phyloP scores from a whole-genome alignment of 352 stramenopile species.

The Phytopythium helicoides region DNA sequence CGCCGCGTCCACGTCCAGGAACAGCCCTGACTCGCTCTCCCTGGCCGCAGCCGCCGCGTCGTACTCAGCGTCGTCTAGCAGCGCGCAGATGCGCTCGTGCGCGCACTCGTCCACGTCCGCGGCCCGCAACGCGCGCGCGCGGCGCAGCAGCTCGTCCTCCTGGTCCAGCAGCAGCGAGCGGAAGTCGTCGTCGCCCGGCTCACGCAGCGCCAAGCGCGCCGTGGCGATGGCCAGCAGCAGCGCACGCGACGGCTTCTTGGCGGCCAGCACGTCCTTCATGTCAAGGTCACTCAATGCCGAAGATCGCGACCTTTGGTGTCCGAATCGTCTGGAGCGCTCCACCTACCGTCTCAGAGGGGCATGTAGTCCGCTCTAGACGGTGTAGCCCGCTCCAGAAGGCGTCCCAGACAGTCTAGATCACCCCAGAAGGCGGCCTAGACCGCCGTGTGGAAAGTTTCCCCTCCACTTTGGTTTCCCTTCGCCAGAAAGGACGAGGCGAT shows the following conservation, averaged over 20 bases:
- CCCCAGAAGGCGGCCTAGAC: neutral
- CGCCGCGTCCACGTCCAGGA: conserved; percentile 49
- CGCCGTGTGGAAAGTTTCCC: too few species aligned
- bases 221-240: conserved; percentile 49
- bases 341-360: neutral
- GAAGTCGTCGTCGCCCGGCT: conserved; percentile 44
- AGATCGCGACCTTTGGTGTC: conserved; percentile 8
- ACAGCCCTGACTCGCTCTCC: conserved; percentile 61
- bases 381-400: neutral
- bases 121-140: conserved; percentile 17
- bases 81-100: conserved; percentile 42
- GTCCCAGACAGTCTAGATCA: neutral
- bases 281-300: neutral
- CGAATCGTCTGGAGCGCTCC: conserved; percentile 6
- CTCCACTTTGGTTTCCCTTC: too few species aligned
- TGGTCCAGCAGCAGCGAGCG: conserved; percentile 39
- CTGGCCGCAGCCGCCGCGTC: conserved; percentile 46
- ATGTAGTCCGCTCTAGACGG: conserved; percentile 1
- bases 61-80: conserved; percentile 55
- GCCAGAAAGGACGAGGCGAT: neutral
- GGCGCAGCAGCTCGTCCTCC: conserved; percentile 32
- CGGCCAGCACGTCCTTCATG: conserved; percentile 57
- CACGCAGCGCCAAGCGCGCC: conserved; percentile 24
- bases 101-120: conserved; percentile 28
- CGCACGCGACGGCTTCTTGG: conserved; percentile 48